Evolutionary conservation across 352 stramenopile species (phyloP), one percentile per base, ranked within the genome.

Genomic region (Globisporangium parvum): DNA sequence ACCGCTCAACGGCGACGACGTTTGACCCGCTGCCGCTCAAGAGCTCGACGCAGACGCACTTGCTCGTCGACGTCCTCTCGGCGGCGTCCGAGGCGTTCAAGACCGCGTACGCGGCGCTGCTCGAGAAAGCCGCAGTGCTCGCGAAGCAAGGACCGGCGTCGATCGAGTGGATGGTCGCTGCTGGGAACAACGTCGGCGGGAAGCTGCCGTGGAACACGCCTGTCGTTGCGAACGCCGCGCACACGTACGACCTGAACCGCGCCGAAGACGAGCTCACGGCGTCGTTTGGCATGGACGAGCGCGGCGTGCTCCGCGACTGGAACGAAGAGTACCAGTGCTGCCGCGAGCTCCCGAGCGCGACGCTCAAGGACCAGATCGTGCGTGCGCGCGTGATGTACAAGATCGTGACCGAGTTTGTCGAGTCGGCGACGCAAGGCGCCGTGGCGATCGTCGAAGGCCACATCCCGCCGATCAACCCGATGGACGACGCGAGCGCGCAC

Each of bases 241-340:
- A 88, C 65, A 65, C 63, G 39, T 91, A 88, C 60, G 88, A 97
- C 66, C 53, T 77, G 24, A 85, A 88, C 53, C 87, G 90, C 26
- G 87, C 89, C 2, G 91, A 98, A 55, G 88, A 98, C 54, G 90
- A 97, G 46, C 67, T 98, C 42, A 90, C 74, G 33, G 74, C 79
- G 37, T 87, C 77, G 3, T 97, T 92, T 54, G 95, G 95, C 41
- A 88, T 98, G 70, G 93, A 98, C 41, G 85, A 96, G 55, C 85
- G 75, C 57, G 96, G 96, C 31, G 83, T 94, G 15, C 57, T 95
- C 41, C 87, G 95, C 45, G 96, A 98, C 73, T 98, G 96, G 96
- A 98, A 98, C 62, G 96, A 98, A 53, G 96, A 98, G 66, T 94
- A 98, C 52, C 96, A 98, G 66, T 91, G 85, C 71, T 94, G 85